Evolutionary conservation across 1,284 basidiomycete species (phyloP), one percentile per base, ranked within the genome.

Genomic region (Apiotrichum gamsii): DNA sequence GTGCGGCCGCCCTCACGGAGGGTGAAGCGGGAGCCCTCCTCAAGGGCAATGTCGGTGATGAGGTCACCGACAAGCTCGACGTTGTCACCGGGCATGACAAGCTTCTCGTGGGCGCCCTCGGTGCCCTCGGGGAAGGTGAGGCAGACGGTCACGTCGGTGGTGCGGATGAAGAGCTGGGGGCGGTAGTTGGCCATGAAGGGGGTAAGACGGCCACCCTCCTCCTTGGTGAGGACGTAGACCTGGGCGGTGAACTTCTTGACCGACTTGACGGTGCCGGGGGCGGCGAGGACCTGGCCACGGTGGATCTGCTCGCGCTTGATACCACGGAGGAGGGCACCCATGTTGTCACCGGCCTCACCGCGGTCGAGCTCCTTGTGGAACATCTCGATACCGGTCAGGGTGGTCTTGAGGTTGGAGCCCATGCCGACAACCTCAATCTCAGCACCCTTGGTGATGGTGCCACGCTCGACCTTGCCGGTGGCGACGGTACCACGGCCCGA

Each of bases 291-390:
- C 73, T 94, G 90, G 41, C 95, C 95, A 64, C 95, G 87, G 60
- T 81, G 81, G 69, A 99, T 76, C 74, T 98, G 91, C 72, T 98
- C 95, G 60, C 94, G 86, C 78, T 97, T 97, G 72, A 97, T 78
- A 73, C 95, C 93, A 75, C 95, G 90, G 46, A 99, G 83, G 39
- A 99, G 79, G 51, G 87, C 89, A 64, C 95, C 95, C 90, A 97
- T 97, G 80, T 98, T 98, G 77, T 99, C 95, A 69, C 95, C 95
- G 59, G 95, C 94, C 74, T 97, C 90, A 56, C 90, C 94, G 52
- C 91, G 83, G 47, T 98, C 95, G 54, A 99, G 82, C 77, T 99
- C 95, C 79, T 96, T 97, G 80, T 96, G 93, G 84, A 98, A 98
- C 89, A 96, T 97, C 75, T 98, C 94, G 67, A 97, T 91, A 61